These are phyloP conservation scores for Psilocybe sp. DNA, from an alignment of 768 basidiomycete species.

Conservation along the genomic window DNA sequence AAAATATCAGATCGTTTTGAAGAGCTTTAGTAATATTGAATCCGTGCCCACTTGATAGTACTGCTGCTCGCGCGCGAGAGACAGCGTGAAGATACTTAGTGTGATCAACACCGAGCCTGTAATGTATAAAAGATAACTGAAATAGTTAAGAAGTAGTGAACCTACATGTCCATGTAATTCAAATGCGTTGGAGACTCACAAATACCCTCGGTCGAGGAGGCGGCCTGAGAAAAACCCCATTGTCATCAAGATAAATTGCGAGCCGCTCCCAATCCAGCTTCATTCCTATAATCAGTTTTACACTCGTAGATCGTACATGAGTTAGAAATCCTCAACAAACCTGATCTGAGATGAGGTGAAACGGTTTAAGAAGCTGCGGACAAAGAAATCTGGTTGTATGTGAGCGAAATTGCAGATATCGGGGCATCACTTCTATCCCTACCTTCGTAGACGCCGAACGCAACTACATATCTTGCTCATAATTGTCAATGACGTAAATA, in stretches of 20 bases:
- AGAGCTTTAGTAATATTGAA: too few species aligned
- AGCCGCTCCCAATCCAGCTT: slow-evolving; percentile 5
- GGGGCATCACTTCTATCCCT: too few species aligned
- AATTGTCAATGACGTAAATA: too few species aligned
- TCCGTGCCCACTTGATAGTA: neutral
- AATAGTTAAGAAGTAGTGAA: neutral
- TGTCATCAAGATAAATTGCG: neutral
- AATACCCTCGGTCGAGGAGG: slow-evolving; percentile 4
- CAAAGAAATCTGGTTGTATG: slow-evolving; percentile 2
- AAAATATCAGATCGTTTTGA: too few species aligned
- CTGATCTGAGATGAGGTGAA: neutral
- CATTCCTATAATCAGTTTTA: neutral
- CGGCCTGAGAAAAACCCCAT: slow-evolving; percentile 1
- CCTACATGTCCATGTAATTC: too few species aligned
- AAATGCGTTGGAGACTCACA: neutral
- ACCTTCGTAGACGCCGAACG: too few species aligned
- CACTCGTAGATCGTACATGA: too few species aligned
- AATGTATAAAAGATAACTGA: neutral
- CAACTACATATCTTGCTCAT: too few species aligned
- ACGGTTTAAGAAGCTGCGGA: slow-evolving; percentile 1
- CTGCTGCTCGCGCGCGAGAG: neutral
- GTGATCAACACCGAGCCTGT: neutral
- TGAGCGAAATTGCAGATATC: too few species aligned
- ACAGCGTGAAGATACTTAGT: neutral
- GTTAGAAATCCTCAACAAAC: neutral